A percentile compares a stretch with the other conserved stretches of the same genome.
Conservation (phyloP, 2,329 filamentous ascomycete genomes). For the Fusarium liriodendri region DNA sequence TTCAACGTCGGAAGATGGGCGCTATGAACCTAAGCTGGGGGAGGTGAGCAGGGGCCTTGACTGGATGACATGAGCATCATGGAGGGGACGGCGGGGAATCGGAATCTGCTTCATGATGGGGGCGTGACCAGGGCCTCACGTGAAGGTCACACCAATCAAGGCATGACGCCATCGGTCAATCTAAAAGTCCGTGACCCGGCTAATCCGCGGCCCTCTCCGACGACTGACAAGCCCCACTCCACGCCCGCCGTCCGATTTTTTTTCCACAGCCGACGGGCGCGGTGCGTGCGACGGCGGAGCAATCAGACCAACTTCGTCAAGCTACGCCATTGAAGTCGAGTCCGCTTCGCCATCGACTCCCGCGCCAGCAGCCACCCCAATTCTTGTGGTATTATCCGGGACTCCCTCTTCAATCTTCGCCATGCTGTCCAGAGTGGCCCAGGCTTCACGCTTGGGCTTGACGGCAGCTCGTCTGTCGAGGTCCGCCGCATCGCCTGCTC, state of each 20-base stretch:
- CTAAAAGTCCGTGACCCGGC: slow-evolving; percentile 35
- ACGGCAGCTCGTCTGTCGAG: slow-evolving; percentile 44
- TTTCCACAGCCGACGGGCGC: slow-evolving; percentile 35
- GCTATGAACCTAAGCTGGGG: not conserved
- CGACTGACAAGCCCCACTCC: slow-evolving; percentile 16
- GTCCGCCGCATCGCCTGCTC: slow-evolving; percentile 37
- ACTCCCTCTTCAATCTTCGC: slow-evolving; percentile 30
- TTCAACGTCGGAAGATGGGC: not conserved
- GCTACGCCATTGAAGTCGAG: slow-evolving; percentile 37
- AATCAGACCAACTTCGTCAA: slow-evolving; percentile 42
- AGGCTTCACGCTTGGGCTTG: slow-evolving; percentile 49
- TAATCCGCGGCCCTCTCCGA: slow-evolving; percentile 26
- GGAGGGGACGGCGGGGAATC: slow-evolving; percentile 9
- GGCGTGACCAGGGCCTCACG: slow-evolving; percentile 7
- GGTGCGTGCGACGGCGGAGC: slow-evolving; percentile 40
- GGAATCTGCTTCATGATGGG: slow-evolving; percentile 13
- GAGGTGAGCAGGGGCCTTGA: not conserved
- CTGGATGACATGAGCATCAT: slow-evolving; percentile 12
- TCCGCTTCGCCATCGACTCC: slow-evolving; percentile 20
- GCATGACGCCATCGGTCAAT: slow-evolving; percentile 41
- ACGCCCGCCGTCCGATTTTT: slow-evolving; percentile 42
- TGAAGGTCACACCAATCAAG: slow-evolving; percentile 3
- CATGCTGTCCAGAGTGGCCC: slow-evolving; percentile 55
- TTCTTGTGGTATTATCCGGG: not conserved
- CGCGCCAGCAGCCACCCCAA: slow-evolving; percentile 1